phyloP scores from a whole-genome alignment of 129 eudicot genomes.

The Ambrosia artemisiifolia region DNA sequence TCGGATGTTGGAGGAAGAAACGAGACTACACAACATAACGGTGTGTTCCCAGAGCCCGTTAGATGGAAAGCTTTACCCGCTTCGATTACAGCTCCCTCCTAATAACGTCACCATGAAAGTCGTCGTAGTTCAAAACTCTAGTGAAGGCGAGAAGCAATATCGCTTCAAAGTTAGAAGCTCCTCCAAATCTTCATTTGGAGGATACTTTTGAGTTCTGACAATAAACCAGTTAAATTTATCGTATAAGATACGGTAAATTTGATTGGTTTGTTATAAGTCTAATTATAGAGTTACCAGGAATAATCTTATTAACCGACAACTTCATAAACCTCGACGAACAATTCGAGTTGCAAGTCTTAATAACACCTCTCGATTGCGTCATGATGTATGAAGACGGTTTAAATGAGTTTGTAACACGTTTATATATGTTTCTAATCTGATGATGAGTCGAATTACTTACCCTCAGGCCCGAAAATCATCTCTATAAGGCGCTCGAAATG shows the following conservation, averaged over 20 bases:
- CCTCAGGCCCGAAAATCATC: neutral
- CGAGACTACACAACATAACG: conserved; percentile 45
- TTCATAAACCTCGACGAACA: conserved; percentile 13
- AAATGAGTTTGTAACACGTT: neutral
- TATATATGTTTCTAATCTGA: too few species aligned
- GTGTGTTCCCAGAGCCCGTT: conserved; percentile 72
- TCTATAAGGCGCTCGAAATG: neutral
- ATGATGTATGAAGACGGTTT: neutral
- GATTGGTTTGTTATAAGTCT: conserved; percentile 24
- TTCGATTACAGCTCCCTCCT: conserved; percentile 82
- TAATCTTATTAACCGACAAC: conserved; percentile 20
- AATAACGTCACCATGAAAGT: conserved; percentile 74
- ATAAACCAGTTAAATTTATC: conserved; percentile 20
- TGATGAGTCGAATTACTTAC: too few species aligned
- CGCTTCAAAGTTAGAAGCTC: conserved; percentile 25
- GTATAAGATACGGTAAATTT: neutral
- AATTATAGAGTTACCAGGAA: conserved; percentile 31
- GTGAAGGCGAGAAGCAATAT: conserved; percentile 38
- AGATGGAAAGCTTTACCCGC: conserved; percentile 82
- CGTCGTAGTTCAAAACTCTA: conserved; percentile 61
- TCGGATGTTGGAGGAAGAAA: conserved; percentile 55
- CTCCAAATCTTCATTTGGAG: conserved; percentile 14
- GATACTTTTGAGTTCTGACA: conserved; percentile 25
- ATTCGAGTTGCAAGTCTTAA: neutral
- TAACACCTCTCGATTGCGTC: neutral